These are phyloP conservation scores for Yamadazyma sp. DNA, from an alignment of 805 yeast species.

Conservation along the genomic window DNA sequence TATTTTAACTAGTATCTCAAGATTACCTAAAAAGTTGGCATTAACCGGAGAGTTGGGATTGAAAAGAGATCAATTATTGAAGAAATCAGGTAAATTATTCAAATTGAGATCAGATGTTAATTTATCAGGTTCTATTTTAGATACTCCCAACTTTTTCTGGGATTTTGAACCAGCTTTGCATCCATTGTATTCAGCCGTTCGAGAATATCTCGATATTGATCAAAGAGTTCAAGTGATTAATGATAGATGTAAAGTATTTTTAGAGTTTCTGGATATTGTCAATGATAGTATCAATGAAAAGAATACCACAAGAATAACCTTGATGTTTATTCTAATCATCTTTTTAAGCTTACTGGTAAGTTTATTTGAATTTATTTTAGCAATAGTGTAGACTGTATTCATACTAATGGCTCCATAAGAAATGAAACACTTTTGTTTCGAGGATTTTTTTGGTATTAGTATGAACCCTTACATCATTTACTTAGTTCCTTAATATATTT, in stretches of 20 bases:
- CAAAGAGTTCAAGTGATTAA: conserved; percentile 91
- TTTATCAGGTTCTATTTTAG: conserved; percentile 82
- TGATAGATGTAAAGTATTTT: conserved; percentile 88
- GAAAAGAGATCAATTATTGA: conserved; percentile 77
- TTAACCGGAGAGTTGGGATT: conserved; percentile 84
- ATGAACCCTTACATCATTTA: too few species aligned
- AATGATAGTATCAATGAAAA: conserved; percentile 93
- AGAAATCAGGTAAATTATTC: conserved; percentile 86
- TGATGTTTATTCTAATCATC: conserved; percentile 83
- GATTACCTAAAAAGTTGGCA: conserved; percentile 85
- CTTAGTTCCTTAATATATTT: too few species aligned
- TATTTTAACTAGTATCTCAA: conserved; percentile 79
- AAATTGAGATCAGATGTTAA: conserved; percentile 92
- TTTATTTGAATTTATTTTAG: conserved; percentile 62
- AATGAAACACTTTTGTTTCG: background rate
- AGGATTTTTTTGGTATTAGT: background rate
- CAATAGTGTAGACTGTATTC: conserved; percentile 35
- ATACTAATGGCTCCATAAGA: background rate
- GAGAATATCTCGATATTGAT: conserved; percentile 93
- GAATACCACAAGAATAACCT: conserved; percentile 86
- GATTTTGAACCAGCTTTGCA: conserved; percentile 90
- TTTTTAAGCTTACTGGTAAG: conserved; percentile 77
- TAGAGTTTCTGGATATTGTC: conserved; percentile 89
- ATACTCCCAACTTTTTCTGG: conserved; percentile 97
- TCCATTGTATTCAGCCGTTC: conserved; percentile 82